phyloP scores from a whole-genome alignment of 208 protist species.

The Leishmania arabica region DNA sequence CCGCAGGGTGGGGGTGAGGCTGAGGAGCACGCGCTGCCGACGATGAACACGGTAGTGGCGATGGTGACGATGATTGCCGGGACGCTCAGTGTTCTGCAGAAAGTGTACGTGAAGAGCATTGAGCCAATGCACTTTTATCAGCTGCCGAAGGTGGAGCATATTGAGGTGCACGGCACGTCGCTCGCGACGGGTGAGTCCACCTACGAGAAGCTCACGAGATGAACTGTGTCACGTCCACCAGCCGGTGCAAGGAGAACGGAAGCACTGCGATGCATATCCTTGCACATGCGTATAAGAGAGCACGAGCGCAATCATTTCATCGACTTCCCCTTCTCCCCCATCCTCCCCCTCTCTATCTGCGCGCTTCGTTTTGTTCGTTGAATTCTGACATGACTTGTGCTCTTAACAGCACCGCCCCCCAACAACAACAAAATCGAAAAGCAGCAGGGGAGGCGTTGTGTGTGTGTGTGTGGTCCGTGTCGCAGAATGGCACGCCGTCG shows the following conservation, averaged over 20 bases:
- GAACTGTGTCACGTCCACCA: not conserved
- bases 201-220: slow-evolving; percentile 26
- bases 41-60: slow-evolving; percentile 38
- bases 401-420: no score
- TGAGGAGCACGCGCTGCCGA: slow-evolving; percentile 6
- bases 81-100: slow-evolving; percentile 57
- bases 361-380: not conserved
- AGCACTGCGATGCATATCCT: not conserved
- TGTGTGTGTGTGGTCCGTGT: not conserved
- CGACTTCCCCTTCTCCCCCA: no score
- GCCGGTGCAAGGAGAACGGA: not conserved
- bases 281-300: not conserved
- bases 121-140: slow-evolving; percentile 85
- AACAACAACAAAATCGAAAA: not conserved
- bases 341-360: not conserved
- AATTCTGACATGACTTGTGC: not conserved
- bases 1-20: slow-evolving; percentile 3
- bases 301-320: not conserved
- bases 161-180: slow-evolving; percentile 65
- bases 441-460: not conserved
- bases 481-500: not conserved
- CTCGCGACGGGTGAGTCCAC: slow-evolving; percentile 57
- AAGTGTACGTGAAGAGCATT: slow-evolving; percentile 64
- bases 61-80: slow-evolving; percentile 54
- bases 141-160: slow-evolving; percentile 74